phyloP scores from a whole-genome alignment of 805 yeast genomes.

The Yarrowia porcina region DNA sequence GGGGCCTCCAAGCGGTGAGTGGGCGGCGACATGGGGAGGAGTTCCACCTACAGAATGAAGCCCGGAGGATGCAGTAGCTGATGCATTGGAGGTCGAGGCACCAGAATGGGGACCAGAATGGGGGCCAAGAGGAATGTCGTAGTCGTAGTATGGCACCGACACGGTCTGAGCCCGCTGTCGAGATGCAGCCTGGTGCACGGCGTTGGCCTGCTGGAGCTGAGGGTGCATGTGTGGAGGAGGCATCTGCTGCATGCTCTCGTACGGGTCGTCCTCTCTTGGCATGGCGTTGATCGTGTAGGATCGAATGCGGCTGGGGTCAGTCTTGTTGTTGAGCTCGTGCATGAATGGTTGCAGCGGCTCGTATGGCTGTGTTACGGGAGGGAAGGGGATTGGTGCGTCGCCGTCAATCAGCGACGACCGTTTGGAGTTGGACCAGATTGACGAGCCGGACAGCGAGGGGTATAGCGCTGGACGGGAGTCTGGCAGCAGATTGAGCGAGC shows the following conservation, averaged over 20 bases:
- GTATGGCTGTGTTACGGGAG: constrained; percentile 28
- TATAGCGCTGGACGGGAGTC: constrained; percentile 31
- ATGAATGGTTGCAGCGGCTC: constrained; percentile 37
- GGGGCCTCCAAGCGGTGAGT: constrained; percentile 8
- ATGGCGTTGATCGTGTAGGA: constrained; percentile 36
- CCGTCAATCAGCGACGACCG: constrained; percentile 24
- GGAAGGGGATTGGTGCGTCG: constrained; percentile 31
- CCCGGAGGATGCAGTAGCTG: constrained; percentile 16
- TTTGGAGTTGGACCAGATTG: constrained; percentile 33
- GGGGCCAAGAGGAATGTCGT: constrained; percentile 8
- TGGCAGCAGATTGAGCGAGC: constrained; percentile 33
- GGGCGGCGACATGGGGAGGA: constrained; percentile 4
- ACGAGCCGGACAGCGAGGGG: constrained; percentile 34
- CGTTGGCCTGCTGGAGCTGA: constrained; percentile 21
- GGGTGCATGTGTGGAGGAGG: constrained; percentile 25
- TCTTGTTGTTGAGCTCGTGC: constrained; percentile 36
- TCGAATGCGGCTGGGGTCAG: constrained; percentile 36
- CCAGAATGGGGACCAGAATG: background rate
- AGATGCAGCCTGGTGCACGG: constrained; percentile 10
- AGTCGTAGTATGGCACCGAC: constrained; percentile 15
- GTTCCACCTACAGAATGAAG: background rate
- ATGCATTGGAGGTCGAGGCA: background rate
- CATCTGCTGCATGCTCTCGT: constrained; percentile 10
- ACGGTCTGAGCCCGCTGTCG: constrained; percentile 19
- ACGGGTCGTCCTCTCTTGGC: constrained; percentile 26